Base-by-base conservation (phyloP, 2,329 filamentous ascomycete species). In the Sphaerulina musiva region DNA sequence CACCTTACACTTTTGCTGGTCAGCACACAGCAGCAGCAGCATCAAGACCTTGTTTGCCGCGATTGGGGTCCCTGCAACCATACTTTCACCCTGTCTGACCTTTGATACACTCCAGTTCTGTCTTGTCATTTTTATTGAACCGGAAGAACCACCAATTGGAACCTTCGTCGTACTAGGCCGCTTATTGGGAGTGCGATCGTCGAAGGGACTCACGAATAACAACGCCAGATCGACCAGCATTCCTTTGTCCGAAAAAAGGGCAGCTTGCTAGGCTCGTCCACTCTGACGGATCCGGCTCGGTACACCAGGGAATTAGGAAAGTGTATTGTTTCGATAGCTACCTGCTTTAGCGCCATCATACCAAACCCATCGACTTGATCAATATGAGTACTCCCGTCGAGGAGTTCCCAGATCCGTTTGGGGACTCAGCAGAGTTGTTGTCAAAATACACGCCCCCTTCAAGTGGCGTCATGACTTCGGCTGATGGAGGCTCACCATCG, bases 321-420 rank as follows among this genome's bases (percentile, higher is more conserved):
- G 17, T 29, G n/a, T 40, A 17, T 49, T 49, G 47, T 49, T 47
- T 47, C 34, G 34, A 38, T 38, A 38, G 12, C 34, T 4, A 11
- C 12, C 34, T 4, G 1, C 12, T 38, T 38, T 7, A 38, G 34
- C 34, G 34, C 34, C 8, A 38, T 4, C 34, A 38, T 38, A 38
- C 8, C 34, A 38, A 7, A n/a, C 4, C 34, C 34, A 38, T 38
- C 34, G 34, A 38, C 12, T n/a, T 38, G 10, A 38, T 38, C 12
- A 38, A n/a, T 11, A 62, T 61, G 57, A 54, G 47, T 45, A 62
- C 62, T 31, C 61, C 62, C 6, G 55, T 59, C 20, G 59, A 62
- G 45, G 62, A 64, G 47, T 34, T 53, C 20, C 20, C 34, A 5
- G 56, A 63, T 53, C 60, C 62, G 12, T 62, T 64, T 39, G 58